Evolutionary conservation across 169 alveolate species (phyloP), one percentile per base, ranked within the genome.

Genomic region (Eimeria zaria): DNA sequence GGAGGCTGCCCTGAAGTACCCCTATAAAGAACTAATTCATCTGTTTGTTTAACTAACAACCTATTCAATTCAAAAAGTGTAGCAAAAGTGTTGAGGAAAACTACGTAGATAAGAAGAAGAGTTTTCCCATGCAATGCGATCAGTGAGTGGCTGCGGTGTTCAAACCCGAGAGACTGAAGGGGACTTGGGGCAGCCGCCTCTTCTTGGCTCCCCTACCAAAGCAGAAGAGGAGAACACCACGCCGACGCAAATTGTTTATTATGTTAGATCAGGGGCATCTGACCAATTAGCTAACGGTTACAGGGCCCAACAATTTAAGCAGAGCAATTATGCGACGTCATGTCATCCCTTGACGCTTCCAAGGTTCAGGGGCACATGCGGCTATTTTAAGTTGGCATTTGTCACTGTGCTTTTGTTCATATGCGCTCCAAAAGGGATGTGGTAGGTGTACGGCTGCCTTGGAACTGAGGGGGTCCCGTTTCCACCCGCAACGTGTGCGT

Each of bases 171-270:
- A 44, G 88, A 44, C 88, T n/a, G 67, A 78, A 78, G 88, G 88
- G 88, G 88, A 78, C 88, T 9, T 78, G 88, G 88, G 88, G 88
- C 88, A 44, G 88, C 88, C 67, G 46, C 88, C 62, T 18, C 64
- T 48, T 46, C 67, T 14, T 46, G 67, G 88, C 62, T 78, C 41
- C 62, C 88, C 64, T 48, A 78, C 39, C 39, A n/a, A 48, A 78
- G 81, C 81, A 44, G 88, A 78, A 46, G 67, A 9, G 62, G 46
- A 27, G 41, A 12, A 48, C 62, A 41, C 24, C 44, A 9, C 46
- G 46, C 24, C 62, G 24, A 27, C 7, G 5, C 41, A 48, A 78
- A 46, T 78, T 48, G 27, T 44, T 44, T 46, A 44, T 30, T 44
- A 78, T 78, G 36, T 78, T 46, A n/a, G 62, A 9, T 24, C n/a